Percentiles rank a stretch among this genome's conserved stretches.
phyloP scores from a whole-genome alignment of 352 stramenopile genomes.

The Phytophthora fragariaefolia region DNA sequence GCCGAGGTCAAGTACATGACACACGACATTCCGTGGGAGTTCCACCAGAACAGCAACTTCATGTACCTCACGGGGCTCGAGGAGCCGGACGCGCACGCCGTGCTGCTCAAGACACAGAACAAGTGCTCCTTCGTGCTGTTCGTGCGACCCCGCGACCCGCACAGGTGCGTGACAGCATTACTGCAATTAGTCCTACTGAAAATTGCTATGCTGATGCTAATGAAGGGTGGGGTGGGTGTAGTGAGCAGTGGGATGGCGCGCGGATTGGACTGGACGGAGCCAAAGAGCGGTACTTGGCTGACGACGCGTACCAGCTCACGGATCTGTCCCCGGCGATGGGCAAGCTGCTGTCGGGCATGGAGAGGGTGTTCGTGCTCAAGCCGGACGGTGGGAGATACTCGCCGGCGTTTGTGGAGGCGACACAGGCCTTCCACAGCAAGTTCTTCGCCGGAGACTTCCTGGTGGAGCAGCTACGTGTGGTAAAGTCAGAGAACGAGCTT shows the following conservation, averaged over 20 bases:
- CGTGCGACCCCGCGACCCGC: conserved; percentile 71
- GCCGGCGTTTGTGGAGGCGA: conserved; percentile 62
- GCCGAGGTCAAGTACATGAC: conserved; percentile 86
- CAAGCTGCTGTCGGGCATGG: conserved; percentile 61
- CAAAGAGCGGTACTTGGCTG: conserved; percentile 62
- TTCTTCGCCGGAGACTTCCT: conserved; percentile 79
- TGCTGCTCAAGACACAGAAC: conserved; percentile 73
- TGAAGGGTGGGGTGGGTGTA: conserved; percentile 17
- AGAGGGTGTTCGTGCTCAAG: conserved; percentile 76
- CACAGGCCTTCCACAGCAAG: conserved; percentile 65
- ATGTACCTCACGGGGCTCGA: conserved; percentile 86
- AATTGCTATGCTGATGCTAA: too few species aligned
- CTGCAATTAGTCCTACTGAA: too few species aligned
- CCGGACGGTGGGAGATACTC: conserved; percentile 66
- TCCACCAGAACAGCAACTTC: conserved; percentile 88
- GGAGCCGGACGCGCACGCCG: conserved; percentile 76
- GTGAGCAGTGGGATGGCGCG: conserved; percentile 86
- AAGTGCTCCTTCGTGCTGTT: conserved; percentile 80
- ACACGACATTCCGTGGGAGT: conserved; percentile 90
- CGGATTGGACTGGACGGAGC: conserved; percentile 70
- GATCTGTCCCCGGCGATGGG: conserved; percentile 58
- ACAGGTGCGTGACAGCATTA: conserved; percentile 48
- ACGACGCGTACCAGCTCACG: conserved; percentile 73
- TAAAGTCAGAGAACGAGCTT: conserved; percentile 79
- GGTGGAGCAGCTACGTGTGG: conserved; percentile 73